These are phyloP conservation scores for Letharia columbiana DNA, from an alignment of 495 filamentous ascomycete species.

Conservation along the genomic window DNA sequence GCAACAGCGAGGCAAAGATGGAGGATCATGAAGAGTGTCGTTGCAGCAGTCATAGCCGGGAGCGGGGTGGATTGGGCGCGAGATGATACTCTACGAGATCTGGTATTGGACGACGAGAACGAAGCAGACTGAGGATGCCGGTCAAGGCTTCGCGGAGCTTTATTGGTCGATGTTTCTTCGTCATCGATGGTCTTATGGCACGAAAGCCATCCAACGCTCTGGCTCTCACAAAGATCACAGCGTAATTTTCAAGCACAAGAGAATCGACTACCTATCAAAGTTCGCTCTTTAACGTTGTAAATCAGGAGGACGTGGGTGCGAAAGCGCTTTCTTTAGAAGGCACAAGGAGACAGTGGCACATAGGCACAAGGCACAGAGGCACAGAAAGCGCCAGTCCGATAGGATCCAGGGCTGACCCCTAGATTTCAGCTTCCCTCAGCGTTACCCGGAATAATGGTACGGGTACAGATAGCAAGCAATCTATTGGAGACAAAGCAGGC, in stretches of 20 bases:
- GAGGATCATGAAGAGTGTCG: constrained; percentile 65
- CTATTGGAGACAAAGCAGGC: not conserved
- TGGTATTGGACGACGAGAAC: constrained; percentile 68
- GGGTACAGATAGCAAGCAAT: not conserved
- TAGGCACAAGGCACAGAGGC: constrained; percentile 1
- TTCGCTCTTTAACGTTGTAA: not conserved
- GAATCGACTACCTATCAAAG: not conserved
- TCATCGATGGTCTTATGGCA: not conserved
- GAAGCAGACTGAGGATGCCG: constrained; percentile 27
- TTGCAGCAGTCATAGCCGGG: constrained; percentile 65
- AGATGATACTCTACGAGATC: constrained; percentile 55
- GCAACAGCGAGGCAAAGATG: constrained; percentile 51
- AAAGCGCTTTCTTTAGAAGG: not conserved
- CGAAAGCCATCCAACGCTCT: not conserved
- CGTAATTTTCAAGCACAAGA: not conserved
- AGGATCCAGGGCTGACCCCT: not conserved
- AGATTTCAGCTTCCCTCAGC: not conserved
- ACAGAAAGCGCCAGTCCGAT: not conserved
- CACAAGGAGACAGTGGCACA: not conserved
- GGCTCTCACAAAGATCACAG: not conserved
- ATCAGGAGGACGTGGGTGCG: not conserved
- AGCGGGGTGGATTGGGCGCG: constrained; percentile 80
- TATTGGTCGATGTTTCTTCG: not conserved
- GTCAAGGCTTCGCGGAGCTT: not conserved
- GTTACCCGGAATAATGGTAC: not conserved